Evolutionary conservation across 2,329 filamentous ascomycete species (phyloP).

Genomic region (Claviceps digitariae): DNA sequence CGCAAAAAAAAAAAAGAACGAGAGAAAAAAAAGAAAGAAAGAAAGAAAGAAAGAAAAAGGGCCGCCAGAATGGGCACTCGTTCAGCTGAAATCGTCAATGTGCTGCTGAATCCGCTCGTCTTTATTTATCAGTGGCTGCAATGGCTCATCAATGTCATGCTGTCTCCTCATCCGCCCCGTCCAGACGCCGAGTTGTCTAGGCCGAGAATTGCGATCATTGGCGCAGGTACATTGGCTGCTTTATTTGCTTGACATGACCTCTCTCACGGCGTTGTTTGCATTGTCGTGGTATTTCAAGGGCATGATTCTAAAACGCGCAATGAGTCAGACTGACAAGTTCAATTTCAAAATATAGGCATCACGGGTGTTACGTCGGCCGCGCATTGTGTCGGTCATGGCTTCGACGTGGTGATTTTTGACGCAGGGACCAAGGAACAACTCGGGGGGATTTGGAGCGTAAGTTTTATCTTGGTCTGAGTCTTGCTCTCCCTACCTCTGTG

Average conservation of each 20-base stretch:
- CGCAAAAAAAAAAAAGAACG: no score
- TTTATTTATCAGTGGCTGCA: constrained; percentile 54
- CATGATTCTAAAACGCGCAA: background rate
- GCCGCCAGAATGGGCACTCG: constrained; percentile 19
- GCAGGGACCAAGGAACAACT: constrained; percentile 50
- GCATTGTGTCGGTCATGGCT: constrained; percentile 75
- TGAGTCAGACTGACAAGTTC: background rate
- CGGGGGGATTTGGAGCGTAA: constrained; percentile 69
- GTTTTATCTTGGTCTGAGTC: no score
- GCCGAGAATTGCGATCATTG: constrained; percentile 56
- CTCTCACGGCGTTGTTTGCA: no score
- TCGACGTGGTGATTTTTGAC: constrained; percentile 71
- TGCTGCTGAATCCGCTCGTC: constrained; percentile 38
- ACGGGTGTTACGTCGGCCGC: constrained; percentile 66
- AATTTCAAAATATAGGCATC: constrained; percentile 42
- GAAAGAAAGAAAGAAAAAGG: background rate
- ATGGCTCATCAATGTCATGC: constrained; percentile 46
- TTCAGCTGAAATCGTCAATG: constrained; percentile 21
- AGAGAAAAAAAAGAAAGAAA: no score
- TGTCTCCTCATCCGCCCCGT: constrained; percentile 57
- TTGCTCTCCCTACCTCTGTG: no score
- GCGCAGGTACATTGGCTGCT: constrained; percentile 40
- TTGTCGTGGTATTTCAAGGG: no score
- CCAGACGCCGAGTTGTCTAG: constrained; percentile 41
- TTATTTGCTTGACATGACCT: no score